Conservation (phyloP, 768 basidiomycete genomes). For the Pleurotus giganteus region DNA sequence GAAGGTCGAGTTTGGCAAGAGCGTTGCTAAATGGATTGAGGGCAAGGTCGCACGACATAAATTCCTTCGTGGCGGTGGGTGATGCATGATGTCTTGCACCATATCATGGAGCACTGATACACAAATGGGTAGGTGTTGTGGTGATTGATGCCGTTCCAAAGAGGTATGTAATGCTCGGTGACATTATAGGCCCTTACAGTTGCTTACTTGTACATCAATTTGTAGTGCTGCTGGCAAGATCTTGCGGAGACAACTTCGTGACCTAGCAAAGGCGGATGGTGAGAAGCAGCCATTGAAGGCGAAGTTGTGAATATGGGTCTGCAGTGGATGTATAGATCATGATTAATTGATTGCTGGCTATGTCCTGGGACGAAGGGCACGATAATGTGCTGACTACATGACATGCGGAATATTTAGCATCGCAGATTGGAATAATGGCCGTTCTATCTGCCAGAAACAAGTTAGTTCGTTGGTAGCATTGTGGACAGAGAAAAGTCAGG, state of each 20-base stretch:
- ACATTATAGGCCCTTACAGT: neutral
- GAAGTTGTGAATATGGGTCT: neutral
- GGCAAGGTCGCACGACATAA: conserved; percentile 75
- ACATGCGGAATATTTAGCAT: no score
- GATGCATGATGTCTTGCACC: neutral
- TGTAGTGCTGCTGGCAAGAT: conserved; percentile 86
- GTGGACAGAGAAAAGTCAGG: conserved; percentile 42
- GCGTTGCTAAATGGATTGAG: conserved; percentile 66
- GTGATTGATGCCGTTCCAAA: conserved; percentile 66
- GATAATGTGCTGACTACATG: no score
- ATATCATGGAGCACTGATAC: neutral
- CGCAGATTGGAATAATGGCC: no score
- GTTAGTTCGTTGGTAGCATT: no score
- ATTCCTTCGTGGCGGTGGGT: conserved; percentile 65
- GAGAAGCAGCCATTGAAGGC: neutral
- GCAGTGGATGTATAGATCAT: no score
- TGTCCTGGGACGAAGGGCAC: no score
- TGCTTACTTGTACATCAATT: conserved; percentile 4
- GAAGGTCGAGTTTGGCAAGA: conserved; percentile 40
- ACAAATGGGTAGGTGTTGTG: conserved; percentile 56
- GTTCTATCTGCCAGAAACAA: no score
- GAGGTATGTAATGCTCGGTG: conserved; percentile 38
- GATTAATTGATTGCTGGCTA: no score
- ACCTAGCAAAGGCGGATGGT: conserved; percentile 58
- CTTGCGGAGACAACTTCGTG: conserved; percentile 72